These are phyloP conservation scores for Teunomyces lycoperdinae DNA, from an alignment of 805 yeast species.

Conservation along the genomic window DNA sequence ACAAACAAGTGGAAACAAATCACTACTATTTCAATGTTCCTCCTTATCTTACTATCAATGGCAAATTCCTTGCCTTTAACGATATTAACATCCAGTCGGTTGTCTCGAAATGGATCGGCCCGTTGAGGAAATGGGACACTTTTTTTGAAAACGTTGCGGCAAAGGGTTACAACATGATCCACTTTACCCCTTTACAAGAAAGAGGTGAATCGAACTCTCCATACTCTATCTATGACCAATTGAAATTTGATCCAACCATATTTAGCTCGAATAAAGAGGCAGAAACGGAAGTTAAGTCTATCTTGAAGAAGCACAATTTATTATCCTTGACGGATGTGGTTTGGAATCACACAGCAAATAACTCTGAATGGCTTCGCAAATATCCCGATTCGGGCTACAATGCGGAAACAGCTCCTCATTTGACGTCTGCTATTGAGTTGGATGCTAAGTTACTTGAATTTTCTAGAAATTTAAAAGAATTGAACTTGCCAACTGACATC, in stretches of 20 bases:
- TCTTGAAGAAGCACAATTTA: conserved; percentile 57
- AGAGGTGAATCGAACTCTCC: conserved; percentile 93
- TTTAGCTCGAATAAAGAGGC: conserved; percentile 61
- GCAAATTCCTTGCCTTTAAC: conserved; percentile 63
- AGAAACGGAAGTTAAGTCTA: conserved; percentile 40
- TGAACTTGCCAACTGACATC: conserved; percentile 62
- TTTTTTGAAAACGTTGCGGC: conserved; percentile 57
- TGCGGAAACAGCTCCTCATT: conserved; percentile 83
- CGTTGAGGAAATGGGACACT: conserved; percentile 59
- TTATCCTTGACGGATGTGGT: conserved; percentile 88
- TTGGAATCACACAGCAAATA: conserved; percentile 91
- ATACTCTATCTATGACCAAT: conserved; percentile 85
- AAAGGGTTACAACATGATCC: conserved; percentile 93
- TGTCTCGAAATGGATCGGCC: conserved; percentile 90
- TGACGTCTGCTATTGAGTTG: conserved; percentile 77
- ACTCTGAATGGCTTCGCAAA: conserved; percentile 78
- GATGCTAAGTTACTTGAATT: conserved; percentile 68
- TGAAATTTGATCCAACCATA: conserved; percentile 63
- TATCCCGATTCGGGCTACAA: conserved; percentile 93
- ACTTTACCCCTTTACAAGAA: conserved; percentile 89
- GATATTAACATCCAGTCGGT: conserved; percentile 80
- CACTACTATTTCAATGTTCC: conserved; percentile 75
- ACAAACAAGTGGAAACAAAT: conserved; percentile 43
- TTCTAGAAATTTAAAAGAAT: conserved; percentile 52
- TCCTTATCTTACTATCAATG: conserved; percentile 63